Evolutionary conservation across 257 asterid genomes (phyloP).

Genomic region (Parsonsia alboflavescens): DNA sequence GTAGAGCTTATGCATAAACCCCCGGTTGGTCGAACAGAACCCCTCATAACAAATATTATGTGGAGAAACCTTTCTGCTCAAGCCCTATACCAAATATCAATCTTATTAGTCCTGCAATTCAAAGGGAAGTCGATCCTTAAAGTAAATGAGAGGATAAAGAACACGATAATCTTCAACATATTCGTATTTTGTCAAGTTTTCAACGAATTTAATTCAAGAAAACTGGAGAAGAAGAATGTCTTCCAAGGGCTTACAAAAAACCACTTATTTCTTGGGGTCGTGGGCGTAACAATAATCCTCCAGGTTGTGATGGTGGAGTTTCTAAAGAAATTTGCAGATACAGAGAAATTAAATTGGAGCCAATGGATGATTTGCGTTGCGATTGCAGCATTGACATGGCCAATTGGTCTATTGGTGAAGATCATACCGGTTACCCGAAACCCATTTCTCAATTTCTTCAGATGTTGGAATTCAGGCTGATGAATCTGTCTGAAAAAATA

Average conservation of each 20-base stretch:
- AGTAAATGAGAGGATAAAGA: slow-evolving; percentile 9
- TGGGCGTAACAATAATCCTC: slow-evolving; percentile 16
- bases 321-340: slow-evolving; percentile 19
- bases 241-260: slow-evolving; percentile 17
- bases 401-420: slow-evolving; percentile 18
- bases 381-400: slow-evolving; percentile 20
- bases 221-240: slow-evolving; percentile 24
- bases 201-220: slow-evolving; percentile 23
- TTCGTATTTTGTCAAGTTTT: slow-evolving; percentile 27
- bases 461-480: not conserved
- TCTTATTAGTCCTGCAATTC: slow-evolving; percentile 19
- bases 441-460: slow-evolving; percentile 12
- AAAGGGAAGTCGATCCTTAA: slow-evolving; percentile 14
- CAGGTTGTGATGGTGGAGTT: slow-evolving; percentile 26
- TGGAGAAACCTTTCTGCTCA: slow-evolving; percentile 27
- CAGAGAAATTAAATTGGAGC: slow-evolving; percentile 17
- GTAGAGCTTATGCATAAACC: slow-evolving; percentile 23
- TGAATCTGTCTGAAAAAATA: not conserved
- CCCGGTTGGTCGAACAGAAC: slow-evolving; percentile 18
- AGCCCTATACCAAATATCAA: slow-evolving; percentile 17
- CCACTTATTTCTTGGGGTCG: slow-evolving; percentile 20
- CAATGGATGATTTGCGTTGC: slow-evolving; percentile 19
- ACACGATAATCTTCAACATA: slow-evolving; percentile 21
- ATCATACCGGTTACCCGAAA: slow-evolving; percentile 11
- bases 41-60: slow-evolving; percentile 24